phyloP scores from a whole-genome alignment of 768 basidiomycete genomes.

The Gloeopeniophorella convolvens region DNA sequence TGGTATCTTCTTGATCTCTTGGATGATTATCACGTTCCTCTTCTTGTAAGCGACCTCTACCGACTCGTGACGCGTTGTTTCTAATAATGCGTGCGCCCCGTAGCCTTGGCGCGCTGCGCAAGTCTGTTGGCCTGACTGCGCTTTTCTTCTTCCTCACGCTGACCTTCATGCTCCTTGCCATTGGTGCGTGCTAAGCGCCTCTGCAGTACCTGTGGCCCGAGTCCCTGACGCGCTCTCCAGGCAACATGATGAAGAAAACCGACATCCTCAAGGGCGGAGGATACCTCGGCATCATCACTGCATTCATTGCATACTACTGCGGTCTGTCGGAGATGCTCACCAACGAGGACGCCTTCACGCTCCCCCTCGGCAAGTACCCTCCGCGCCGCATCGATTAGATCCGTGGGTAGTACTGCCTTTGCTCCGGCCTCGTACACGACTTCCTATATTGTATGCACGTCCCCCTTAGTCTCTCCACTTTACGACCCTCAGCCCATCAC shows the following conservation, averaged over 20 bases:
- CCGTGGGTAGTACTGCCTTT: too few relatives aligned
- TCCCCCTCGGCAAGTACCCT: conserved; percentile 32
- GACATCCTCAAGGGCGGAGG: conserved; percentile 35
- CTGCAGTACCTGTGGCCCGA: conserved; percentile 14
- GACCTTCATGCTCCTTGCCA: conserved; percentile 44
- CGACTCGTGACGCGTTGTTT: neutral
- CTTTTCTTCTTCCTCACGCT: conserved; percentile 48
- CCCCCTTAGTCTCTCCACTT: too few relatives aligned
- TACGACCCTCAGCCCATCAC: too few relatives aligned
- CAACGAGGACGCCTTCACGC: conserved; percentile 31
- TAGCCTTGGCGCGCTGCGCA: conserved; percentile 45
- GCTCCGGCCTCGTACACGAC: too few relatives aligned
- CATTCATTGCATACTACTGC: conserved; percentile 41
- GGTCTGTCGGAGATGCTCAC: conserved; percentile 38
- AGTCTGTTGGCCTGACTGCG: conserved; percentile 42
- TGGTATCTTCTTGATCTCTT: conserved; percentile 68
- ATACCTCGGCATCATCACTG: conserved; percentile 40
- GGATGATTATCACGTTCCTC: conserved; percentile 68
- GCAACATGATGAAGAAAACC: conserved; percentile 12
- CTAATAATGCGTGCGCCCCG: neutral
- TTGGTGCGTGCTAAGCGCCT: conserved; percentile 28
- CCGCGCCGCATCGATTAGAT: too few relatives aligned
- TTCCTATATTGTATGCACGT: too few relatives aligned
- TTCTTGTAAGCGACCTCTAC: conserved; percentile 44
- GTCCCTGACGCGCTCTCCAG: conserved; percentile 18